These are phyloP conservation scores for Sechiopsis laciniata DNA, from an alignment of 306 rosid genomes.

Conservation along the genomic window DNA sequence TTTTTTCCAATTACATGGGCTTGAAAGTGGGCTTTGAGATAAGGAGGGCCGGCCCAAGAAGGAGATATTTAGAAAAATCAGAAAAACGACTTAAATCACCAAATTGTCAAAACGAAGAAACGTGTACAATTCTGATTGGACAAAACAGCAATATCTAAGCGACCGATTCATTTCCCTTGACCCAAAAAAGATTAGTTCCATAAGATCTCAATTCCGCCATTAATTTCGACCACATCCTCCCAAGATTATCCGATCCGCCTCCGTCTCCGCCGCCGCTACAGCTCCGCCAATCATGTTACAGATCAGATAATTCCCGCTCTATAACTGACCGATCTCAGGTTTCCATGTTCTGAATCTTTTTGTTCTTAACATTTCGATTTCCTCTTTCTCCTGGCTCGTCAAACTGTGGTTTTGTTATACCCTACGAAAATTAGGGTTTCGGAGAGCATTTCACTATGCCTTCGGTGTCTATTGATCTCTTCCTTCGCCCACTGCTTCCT, in stretches of 20 bases:
- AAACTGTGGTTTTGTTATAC: conserved; percentile 18
- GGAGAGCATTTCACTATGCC: conserved; percentile 80
- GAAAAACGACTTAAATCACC: background rate
- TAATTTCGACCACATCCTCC: background rate
- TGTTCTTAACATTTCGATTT: background rate
- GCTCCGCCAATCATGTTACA: background rate
- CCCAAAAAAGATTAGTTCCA: background rate
- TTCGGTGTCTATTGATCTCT: conserved; percentile 40
- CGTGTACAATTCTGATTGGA: background rate
- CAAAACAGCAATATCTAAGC: background rate
- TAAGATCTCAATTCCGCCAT: conserved; percentile 11
- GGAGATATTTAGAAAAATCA: background rate
- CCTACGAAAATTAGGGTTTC: conserved; percentile 40
- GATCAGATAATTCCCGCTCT: background rate
- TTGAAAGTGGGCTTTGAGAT: background rate
- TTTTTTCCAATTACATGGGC: too few species aligned
- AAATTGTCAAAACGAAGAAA: background rate
- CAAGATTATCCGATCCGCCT: conserved; percentile 16
- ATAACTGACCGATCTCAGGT: background rate
- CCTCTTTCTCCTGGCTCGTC: conserved; percentile 10
- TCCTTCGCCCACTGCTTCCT: conserved; percentile 34
- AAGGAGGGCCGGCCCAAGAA: background rate
- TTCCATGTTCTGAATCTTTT: background rate
- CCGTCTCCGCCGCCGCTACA: background rate
- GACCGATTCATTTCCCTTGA: background rate